These are phyloP conservation scores for Tetrapisispora iriomotensis DNA, from an alignment of 805 yeast genomes.

Conservation along the genomic window DNA sequence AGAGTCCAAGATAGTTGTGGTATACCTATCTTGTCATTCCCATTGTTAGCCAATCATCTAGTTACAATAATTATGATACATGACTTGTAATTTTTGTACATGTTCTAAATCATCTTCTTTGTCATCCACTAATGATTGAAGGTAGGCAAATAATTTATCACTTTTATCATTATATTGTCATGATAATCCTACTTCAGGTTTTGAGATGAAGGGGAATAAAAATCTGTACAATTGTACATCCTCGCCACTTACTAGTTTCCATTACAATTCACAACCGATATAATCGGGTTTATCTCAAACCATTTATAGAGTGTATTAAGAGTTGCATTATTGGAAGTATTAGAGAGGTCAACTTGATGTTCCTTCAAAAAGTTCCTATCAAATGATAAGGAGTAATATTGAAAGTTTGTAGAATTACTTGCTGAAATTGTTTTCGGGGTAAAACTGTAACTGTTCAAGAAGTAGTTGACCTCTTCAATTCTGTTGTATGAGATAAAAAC, in stretches of 20 bases:
- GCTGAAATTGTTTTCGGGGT: slow-evolving; percentile 25
- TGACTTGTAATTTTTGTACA: slow-evolving; percentile 5
- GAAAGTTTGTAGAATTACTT: slow-evolving; percentile 6
- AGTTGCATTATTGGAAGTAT: slow-evolving; percentile 2
- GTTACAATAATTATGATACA: too few species aligned
- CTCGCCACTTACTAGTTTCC: slow-evolving; percentile 4
- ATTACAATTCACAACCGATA: slow-evolving; percentile 30
- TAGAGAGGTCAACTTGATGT: not conserved
- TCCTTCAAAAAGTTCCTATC: slow-evolving; percentile 11
- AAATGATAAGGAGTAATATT: slow-evolving; percentile 12
- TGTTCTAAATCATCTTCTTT: slow-evolving; percentile 6
- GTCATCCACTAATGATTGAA: not conserved
- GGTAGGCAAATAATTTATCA: not conserved
- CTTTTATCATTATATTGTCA: not conserved
- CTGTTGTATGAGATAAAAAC: slow-evolving; percentile 37
- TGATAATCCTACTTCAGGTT: too few species aligned
- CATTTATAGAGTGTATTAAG: slow-evolving; percentile 27
- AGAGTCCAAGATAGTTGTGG: slow-evolving; percentile 9
- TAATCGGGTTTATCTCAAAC: slow-evolving; percentile 32
- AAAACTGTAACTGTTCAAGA: slow-evolving; percentile 39
- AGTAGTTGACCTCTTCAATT: slow-evolving; percentile 34
- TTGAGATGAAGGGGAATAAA: not conserved
- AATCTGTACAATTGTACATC: not conserved
- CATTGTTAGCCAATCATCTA: too few species aligned
- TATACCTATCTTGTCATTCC: slow-evolving; percentile 2